phyloP scores from a whole-genome alignment of 352 stramenopile genomes.

The Globisporangium takayamanum region DNA sequence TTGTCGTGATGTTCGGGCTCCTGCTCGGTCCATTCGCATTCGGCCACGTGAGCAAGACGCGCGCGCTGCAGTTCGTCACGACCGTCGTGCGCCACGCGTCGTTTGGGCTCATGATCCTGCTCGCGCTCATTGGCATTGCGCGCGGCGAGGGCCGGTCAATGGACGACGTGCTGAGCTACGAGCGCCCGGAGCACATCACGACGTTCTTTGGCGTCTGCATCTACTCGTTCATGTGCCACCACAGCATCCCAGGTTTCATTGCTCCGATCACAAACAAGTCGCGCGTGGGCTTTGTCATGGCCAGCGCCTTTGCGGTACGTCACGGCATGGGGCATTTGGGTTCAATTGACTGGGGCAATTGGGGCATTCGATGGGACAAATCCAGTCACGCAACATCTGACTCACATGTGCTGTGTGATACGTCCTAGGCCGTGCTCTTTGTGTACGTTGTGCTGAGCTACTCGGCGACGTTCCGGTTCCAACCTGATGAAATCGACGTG shows the following conservation, averaged over 20 bases:
- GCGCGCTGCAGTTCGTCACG: slow-evolving; percentile 64
- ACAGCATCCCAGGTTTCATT: slow-evolving; percentile 81
- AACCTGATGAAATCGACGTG: slow-evolving; percentile 74
- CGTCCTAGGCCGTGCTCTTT: slow-evolving; percentile 51
- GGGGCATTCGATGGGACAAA: too few relatives aligned
- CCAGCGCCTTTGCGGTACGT: slow-evolving; percentile 60
- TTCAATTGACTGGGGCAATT: slow-evolving; percentile 1
- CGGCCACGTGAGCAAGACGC: slow-evolving; percentile 82
- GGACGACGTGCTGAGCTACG: slow-evolving; percentile 63
- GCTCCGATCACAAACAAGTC: slow-evolving; percentile 77
- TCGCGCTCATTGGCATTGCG: slow-evolving; percentile 63
- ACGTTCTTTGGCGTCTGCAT: slow-evolving; percentile 87
- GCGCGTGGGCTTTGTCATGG: slow-evolving; percentile 61
- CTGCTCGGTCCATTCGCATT: slow-evolving; percentile 75
- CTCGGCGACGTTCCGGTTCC: slow-evolving; percentile 77
- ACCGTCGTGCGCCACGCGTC: slow-evolving; percentile 80
- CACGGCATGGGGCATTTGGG: slow-evolving; percentile 3
- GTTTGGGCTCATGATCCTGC: slow-evolving; percentile 80
- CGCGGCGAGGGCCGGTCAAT: slow-evolving; percentile 53
- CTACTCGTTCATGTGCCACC: slow-evolving; percentile 90
- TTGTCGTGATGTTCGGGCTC: slow-evolving; percentile 68
- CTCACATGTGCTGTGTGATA: background rate
- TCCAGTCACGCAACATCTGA: too few relatives aligned
- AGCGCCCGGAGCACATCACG: slow-evolving; percentile 62
- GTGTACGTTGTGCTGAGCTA: slow-evolving; percentile 78